A percentile compares a stretch with the other conserved stretches of the same genome.
These are phyloP conservation scores for Penicillium palitans DNA, from an alignment of 2,329 filamentous ascomycete species.

Conservation along the genomic window DNA sequence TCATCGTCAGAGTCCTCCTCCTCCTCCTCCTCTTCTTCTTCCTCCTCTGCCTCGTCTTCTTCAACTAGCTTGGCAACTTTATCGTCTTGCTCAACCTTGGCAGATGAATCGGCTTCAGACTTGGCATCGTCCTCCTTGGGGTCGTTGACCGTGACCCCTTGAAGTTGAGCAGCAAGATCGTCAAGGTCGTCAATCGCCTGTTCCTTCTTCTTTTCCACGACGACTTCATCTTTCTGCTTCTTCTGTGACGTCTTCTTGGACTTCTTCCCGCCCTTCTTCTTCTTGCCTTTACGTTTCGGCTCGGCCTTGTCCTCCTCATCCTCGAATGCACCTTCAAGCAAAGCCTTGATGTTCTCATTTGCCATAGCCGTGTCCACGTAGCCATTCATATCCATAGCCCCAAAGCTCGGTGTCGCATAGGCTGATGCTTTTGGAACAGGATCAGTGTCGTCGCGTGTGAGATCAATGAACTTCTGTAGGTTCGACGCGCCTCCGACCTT, in stretches of 20 bases:
- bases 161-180: slow-evolving; percentile 46
- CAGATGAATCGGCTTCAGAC: slow-evolving; percentile 48
- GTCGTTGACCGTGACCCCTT: slow-evolving; percentile 44
- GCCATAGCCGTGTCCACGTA: slow-evolving; percentile 52
- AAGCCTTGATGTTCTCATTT: slow-evolving; percentile 54
- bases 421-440: slow-evolving; percentile 48
- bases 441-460: slow-evolving; percentile 52
- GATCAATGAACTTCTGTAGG: slow-evolving; percentile 50
- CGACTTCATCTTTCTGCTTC: neutral
- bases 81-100: slow-evolving; percentile 62
- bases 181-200: slow-evolving; percentile 39
- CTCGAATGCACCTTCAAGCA: slow-evolving; percentile 53
- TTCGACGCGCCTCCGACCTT: slow-evolving; percentile 45
- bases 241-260: slow-evolving; percentile 14
- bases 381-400: slow-evolving; percentile 55
- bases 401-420: slow-evolving; percentile 51
- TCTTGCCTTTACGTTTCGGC: slow-evolving; percentile 42
- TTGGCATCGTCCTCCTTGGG: slow-evolving; percentile 30
- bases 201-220: slow-evolving; percentile 17
- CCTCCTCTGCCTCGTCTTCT: slow-evolving; percentile 36
- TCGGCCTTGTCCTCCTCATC: slow-evolving; percentile 45
- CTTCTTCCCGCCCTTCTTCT: slow-evolving; percentile 26
- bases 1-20: slow-evolving; percentile 54
- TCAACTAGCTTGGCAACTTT: slow-evolving; percentile 31
- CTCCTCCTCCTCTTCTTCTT: slow-evolving; percentile 41